Conservation (phyloP, 495 filamentous ascomycete genomes). For the Penicillium arizonense region DNA sequence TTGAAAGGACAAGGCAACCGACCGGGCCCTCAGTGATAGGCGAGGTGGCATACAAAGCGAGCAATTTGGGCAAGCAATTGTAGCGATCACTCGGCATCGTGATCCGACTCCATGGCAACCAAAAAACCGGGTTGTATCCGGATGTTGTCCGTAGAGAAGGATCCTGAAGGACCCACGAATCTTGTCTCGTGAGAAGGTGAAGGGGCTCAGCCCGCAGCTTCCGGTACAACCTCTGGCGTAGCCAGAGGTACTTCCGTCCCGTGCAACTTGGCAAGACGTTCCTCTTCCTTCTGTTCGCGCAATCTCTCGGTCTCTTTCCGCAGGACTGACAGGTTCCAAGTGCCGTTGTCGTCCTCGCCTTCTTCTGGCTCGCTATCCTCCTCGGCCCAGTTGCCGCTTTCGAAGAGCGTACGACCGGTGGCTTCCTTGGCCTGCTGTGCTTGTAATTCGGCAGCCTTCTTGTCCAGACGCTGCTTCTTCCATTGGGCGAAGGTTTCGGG, state of each 20-base stretch:
- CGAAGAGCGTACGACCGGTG: slow-evolving; percentile 91
- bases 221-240: slow-evolving; percentile 18
- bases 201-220: slow-evolving; percentile 31
- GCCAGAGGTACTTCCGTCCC: slow-evolving; percentile 24
- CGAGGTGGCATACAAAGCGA: slow-evolving; percentile 18
- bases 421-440: slow-evolving; percentile 88
- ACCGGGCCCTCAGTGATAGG: slow-evolving; percentile 11
- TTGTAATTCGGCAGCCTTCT: slow-evolving; percentile 92
- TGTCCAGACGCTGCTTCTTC: slow-evolving; percentile 91
- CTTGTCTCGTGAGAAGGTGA: slow-evolving; percentile 19
- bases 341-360: slow-evolving; percentile 52
- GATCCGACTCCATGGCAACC: slow-evolving; percentile 25
- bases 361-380: slow-evolving; percentile 64
- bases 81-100: slow-evolving; percentile 25
- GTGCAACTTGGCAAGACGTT: slow-evolving; percentile 37
- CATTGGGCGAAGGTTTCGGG: slow-evolving; percentile 89
- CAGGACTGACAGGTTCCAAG: slow-evolving; percentile 77
- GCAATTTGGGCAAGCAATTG: slow-evolving; percentile 6
- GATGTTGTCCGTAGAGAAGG: slow-evolving; percentile 19
- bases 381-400: slow-evolving; percentile 88
- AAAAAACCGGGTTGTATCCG: slow-evolving; percentile 21
- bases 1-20: slow-evolving; percentile 3
- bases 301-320: slow-evolving; percentile 69
- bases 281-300: slow-evolving; percentile 42
- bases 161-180: slow-evolving; percentile 33